Base-by-base conservation (phyloP, 768 basidiomycete genomes). In the Leccinum imitatum region DNA sequence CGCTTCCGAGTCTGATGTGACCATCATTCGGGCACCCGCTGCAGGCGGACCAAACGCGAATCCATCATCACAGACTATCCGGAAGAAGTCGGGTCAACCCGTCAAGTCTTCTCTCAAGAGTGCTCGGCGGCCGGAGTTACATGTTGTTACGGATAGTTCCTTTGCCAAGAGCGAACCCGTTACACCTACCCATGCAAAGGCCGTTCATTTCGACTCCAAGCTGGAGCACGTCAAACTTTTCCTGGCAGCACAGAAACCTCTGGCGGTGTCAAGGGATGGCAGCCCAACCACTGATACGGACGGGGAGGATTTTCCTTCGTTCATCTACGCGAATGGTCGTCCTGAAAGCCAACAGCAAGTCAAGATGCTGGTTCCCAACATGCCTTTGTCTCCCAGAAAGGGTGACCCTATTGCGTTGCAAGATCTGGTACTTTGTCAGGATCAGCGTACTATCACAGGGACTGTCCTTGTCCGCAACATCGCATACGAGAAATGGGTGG, bases 221-320 rank as follows among this genome's bases (percentile, higher is more conserved):
- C 84, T 98, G 56, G 96, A 97, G 73, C 91, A 93, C 58, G 91
- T 98, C 62, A 95, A 95, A 75, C 82, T 95, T 51, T 98, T 98
- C 79, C 79, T 95, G 58, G 88, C 95, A 13, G 91, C 94, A 75
- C 96, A 98, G 75, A 94, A 94, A 71, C 96, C 96, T 6, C 81
- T 92, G 8, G 95, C 95, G 1, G 96, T 99, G 17, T 92, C 89
- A 13, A 84, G 96, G 50, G 89, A 93, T 65, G 94, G 93, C 1
- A 91, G 90, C 64, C 95, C 95, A 4, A 90, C 87, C 4, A 90
- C 86, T 64, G 86, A 93, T 67, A 91, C 87, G 58, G 89, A 86
- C 17, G 87, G 87, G n/a, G 90, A 91, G 48, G 90, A 91, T 61
- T 89, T 90, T 65, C 87, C 87, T 1, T 76, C 82, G 30, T 89